A percentile compares a stretch with the other conserved stretches of the same genome.
Evolutionary conservation across 257 asterid genomes (phyloP).

Genomic region (Striga asiatica): DNA sequence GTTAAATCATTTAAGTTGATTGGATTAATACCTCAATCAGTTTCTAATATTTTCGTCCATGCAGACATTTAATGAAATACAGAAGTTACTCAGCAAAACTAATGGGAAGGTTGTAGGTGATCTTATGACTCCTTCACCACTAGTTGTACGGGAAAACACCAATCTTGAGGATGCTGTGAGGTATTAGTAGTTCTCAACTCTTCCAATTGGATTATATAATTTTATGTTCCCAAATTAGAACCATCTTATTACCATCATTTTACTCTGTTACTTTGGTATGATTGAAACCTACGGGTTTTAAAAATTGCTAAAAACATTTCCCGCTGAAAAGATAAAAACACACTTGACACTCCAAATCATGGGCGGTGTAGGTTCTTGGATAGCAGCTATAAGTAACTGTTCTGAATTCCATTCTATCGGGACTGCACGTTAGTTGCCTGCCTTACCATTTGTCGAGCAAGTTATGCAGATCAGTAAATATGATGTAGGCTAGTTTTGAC

Average conservation of each 20-base stretch:
- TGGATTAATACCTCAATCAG: constrained; percentile 1
- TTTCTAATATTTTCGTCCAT: constrained; percentile 14
- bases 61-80: constrained; percentile 79
- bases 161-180: constrained; percentile 88
- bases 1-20: constrained; percentile 1
- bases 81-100: constrained; percentile 65
- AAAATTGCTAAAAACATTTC: not conserved
- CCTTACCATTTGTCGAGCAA: too few species aligned
- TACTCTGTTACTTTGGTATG: too few species aligned
- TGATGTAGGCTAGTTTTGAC: too few species aligned
- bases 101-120: constrained; percentile 86
- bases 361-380: not conserved
- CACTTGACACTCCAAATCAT: not conserved
- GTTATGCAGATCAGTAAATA: too few species aligned
- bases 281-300: too few species aligned
- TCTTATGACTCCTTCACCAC: constrained; percentile 73
- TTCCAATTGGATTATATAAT: too few species aligned
- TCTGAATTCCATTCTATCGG: too few species aligned
- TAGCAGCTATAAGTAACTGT: too few species aligned
- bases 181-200: constrained; percentile 21
- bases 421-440: too few species aligned
- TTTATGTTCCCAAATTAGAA: too few species aligned
- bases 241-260: too few species aligned
- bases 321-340: not conserved
- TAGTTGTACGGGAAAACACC: constrained; percentile 60